Evolutionary conservation across 495 filamentous ascomycete genomes (phyloP).

Genomic region (Daldinia loculata): DNA sequence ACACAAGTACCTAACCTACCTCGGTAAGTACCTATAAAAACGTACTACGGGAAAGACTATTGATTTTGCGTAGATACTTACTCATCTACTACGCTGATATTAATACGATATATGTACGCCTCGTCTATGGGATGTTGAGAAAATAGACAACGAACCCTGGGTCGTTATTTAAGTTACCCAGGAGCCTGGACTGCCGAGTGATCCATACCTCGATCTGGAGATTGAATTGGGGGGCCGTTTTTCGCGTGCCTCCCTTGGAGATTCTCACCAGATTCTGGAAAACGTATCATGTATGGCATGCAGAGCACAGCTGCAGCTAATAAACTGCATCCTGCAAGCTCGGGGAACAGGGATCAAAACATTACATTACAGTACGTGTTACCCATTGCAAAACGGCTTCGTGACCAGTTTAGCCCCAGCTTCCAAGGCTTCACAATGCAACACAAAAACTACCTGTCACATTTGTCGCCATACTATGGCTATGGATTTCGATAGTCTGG

Average conservation of each 20-base stretch:
- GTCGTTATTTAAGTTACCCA: conserved; percentile 35
- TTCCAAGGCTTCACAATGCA: conserved; percentile 27
- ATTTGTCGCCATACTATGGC: conserved; percentile 15
- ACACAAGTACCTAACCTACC: neutral
- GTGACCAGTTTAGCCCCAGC: conserved; percentile 28
- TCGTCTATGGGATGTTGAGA: conserved; percentile 17
- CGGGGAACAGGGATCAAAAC: conserved; percentile 40
- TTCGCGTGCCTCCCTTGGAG: conserved; percentile 39
- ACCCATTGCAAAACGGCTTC: conserved; percentile 31
- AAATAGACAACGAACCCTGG: conserved; percentile 24
- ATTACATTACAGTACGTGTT: conserved; percentile 26
- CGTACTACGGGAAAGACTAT: neutral
- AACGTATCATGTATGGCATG: conserved; percentile 42
- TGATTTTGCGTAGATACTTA: neutral
- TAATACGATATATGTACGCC: conserved; percentile 13
- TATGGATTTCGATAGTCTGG: conserved; percentile 16
- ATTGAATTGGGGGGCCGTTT: conserved; percentile 35
- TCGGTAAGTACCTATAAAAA: neutral
- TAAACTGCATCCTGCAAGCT: conserved; percentile 39
- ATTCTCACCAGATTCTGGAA: conserved; percentile 40
- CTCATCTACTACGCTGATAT: neutral
- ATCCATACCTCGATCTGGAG: conserved; percentile 45
- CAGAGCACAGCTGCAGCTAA: conserved; percentile 44
- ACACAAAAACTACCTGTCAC: conserved; percentile 38
- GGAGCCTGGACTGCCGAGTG: conserved; percentile 42